Percentiles rank a stretch among this genome's conserved stretches.
phyloP scores from a whole-genome alignment of 2,329 filamentous ascomycete species.

The Epichloe bromicola region DNA sequence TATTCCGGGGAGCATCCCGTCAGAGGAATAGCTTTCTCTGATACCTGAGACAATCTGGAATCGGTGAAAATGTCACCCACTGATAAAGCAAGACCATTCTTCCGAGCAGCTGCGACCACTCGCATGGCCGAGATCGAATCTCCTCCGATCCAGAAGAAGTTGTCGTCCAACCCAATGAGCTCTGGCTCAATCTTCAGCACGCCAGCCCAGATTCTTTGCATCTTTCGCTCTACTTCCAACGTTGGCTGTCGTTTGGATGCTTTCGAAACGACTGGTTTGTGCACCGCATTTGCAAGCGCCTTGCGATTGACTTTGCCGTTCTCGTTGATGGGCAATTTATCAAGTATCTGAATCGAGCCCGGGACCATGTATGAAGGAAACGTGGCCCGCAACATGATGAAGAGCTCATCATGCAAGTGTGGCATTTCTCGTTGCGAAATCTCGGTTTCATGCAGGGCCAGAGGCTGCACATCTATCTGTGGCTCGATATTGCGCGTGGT shows the following conservation, averaged over 20 bases:
- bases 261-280: background rate
- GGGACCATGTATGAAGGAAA: constrained; percentile 15
- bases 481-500: background rate
- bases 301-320: constrained; percentile 13
- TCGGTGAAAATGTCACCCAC: constrained; percentile 14
- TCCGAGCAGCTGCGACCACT: constrained; percentile 9
- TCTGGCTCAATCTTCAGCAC: constrained; percentile 21
- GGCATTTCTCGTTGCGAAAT: background rate
- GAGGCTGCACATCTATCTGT: no score
- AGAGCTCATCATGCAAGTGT: background rate
- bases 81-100: constrained; percentile 6
- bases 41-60: background rate
- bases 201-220: constrained; percentile 10
- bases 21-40: background rate
- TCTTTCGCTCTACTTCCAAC: background rate
- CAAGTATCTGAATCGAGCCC: constrained; percentile 6
- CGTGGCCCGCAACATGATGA: background rate
- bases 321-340: constrained; percentile 6
- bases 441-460: background rate
- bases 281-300: background rate
- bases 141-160: constrained; percentile 18
- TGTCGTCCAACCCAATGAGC: constrained; percentile 6
- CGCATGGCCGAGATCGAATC: constrained; percentile 17
- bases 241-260: background rate
- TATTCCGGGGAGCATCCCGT: background rate